These are phyloP conservation scores for Ensete glaucum DNA, from an alignment of 176 grass and related monocot species.

Conservation along the genomic window DNA sequence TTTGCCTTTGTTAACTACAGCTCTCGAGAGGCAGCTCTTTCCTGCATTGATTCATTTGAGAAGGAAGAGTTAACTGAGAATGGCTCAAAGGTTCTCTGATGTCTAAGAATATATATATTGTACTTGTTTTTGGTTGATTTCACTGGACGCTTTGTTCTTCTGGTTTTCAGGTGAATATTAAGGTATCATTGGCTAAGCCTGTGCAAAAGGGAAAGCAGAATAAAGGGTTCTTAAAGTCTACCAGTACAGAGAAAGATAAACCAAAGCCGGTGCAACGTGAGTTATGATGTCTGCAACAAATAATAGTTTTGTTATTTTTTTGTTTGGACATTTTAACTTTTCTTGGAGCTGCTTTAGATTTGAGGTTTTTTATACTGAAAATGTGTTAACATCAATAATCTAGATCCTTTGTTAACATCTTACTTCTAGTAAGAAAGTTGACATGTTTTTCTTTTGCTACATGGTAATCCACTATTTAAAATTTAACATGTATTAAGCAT, in stretches of 20 bases:
- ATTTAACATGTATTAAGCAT: background rate
- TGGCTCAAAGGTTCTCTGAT: slow-evolving; percentile 44
- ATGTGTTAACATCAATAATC: background rate
- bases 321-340: background rate
- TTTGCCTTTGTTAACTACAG: slow-evolving; percentile 60
- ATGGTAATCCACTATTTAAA: no score
- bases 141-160: slow-evolving; percentile 7
- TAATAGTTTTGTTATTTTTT: slow-evolving; percentile 1
- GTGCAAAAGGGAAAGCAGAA: slow-evolving; percentile 35
- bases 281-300: slow-evolving; percentile 24
- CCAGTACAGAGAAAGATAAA: slow-evolving; percentile 29
- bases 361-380: background rate
- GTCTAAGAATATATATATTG: slow-evolving; percentile 6
- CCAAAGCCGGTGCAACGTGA: slow-evolving; percentile 36
- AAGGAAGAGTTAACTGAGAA: slow-evolving; percentile 35
- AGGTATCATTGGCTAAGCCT: slow-evolving; percentile 57
- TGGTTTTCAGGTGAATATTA: slow-evolving; percentile 52
- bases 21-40: slow-evolving; percentile 52
- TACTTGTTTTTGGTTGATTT: background rate
- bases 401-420: background rate
- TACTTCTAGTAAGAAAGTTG: no score
- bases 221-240: slow-evolving; percentile 34
- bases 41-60: slow-evolving; percentile 51
- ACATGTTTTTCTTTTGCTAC: no score
- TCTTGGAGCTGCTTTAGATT: background rate